These are phyloP conservation scores for Lunasporangiospora selenospora DNA, from an alignment of 192 early-diverging fungal species.

Conservation along the genomic window DNA sequence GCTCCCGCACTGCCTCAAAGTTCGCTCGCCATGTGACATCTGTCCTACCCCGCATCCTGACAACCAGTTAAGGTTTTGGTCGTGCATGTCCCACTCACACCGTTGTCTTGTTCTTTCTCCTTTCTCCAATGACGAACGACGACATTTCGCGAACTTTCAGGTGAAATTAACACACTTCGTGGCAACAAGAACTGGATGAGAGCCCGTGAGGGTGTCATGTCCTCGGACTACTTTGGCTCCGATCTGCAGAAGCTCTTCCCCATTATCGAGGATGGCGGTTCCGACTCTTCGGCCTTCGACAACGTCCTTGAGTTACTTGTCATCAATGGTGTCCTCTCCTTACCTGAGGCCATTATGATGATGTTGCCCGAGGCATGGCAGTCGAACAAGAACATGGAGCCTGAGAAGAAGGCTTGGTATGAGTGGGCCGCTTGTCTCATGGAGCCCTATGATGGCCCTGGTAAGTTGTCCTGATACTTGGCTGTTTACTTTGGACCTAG, in stretches of 20 bases:
- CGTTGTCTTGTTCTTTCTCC: no score
- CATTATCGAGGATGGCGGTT: constrained; percentile 94
- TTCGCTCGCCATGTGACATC: constrained; percentile 54
- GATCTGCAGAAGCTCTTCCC: constrained; percentile 88
- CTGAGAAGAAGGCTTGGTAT: constrained; percentile 93
- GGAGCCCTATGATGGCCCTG: constrained; percentile 99
- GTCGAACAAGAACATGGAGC: constrained; percentile 83
- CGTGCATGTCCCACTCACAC: no score
- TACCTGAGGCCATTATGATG: constrained; percentile 98
- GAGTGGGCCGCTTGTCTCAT: constrained; percentile 97
- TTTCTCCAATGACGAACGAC: no score
- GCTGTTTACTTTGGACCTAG: neutral
- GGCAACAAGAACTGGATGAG: constrained; percentile 99
- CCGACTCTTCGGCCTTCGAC: constrained; percentile 97
- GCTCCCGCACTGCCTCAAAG: no score
- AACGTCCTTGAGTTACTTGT: constrained; percentile 96
- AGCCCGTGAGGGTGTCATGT: constrained; percentile 94
- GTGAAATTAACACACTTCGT: constrained; percentile 98
- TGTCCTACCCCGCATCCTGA: no score
- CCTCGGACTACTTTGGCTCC: constrained; percentile 78
- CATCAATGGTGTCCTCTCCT: constrained; percentile 85
- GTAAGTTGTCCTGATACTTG: constrained; percentile 3
- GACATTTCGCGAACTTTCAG: no score
- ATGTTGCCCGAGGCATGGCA: constrained; percentile 99
- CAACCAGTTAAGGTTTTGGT: no score